Base-by-base conservation (phyloP, 148 eudicot genomes). In the Cornus suecica region DNA sequence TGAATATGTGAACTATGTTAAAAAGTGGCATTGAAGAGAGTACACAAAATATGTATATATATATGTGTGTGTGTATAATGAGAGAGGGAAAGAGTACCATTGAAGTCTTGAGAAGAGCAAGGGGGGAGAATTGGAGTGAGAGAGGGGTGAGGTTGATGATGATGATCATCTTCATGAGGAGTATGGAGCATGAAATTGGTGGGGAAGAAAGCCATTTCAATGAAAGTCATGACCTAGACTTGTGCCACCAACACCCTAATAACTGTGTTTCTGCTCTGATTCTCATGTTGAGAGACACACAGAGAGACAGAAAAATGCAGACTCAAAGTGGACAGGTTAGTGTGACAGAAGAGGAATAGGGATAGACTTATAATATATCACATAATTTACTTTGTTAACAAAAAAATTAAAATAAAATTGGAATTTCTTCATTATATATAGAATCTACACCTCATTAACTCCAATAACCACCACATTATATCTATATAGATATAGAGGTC, bases 171-270 rank as follows among this genome's bases (percentile, higher is more conserved):
- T 34, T 92, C 85, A 77, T 85, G 83, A 58, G 87, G 86, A 78
- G 84, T 76, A 83, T 89, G 97, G 37, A 92, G 86, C 92, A 95
- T 89, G 86, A 92, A 95, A 84, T 92, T 92, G 58, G 92, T 68
- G 60, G 92, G 87, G 81, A 90, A 91, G 80, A 95, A 95, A 72
- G 87, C 96, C 99, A 95, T 95, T 76, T 81, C 90, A 74, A 69
- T 80, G 78, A 72, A 88, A 84, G 83, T 88, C 92, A 87, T 89
- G 71, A 79, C 81, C 83, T 78, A 69, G 68, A 62, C 56, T 73
- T 70, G 52, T 32, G 62, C 84, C 75, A 78, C 78, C 67, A 26
- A 52, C 9, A 37, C 9, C 76, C 69, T 58, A n/a, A 10, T 29
- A 9, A 32, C 66, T 28, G 74, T 69, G 69, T 20, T 68, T 71